phyloP scores from a whole-genome alignment of 2,329 filamentous ascomycete species.

The Pseudofabraea citricarpa region DNA sequence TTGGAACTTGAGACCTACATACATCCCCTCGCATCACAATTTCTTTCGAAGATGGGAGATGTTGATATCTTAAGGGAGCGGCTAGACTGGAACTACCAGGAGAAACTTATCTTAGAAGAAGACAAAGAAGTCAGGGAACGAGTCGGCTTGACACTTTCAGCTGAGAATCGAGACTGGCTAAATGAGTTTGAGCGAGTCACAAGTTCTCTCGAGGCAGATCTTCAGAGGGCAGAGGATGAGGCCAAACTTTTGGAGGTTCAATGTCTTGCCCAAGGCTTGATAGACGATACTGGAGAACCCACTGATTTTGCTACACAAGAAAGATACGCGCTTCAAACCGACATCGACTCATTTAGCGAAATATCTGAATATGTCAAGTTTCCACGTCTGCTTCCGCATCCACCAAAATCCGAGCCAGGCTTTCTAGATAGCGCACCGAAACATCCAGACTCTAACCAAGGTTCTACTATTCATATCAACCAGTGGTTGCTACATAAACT shows the following conservation, averaged over 20 bases:
- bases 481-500: conserved; percentile 16
- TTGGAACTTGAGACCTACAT: conserved; percentile 3
- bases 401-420: not conserved
- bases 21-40: conserved; percentile 14
- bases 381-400: conserved; percentile 11
- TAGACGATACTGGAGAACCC: conserved; percentile 19
- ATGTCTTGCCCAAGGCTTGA: conserved; percentile 14
- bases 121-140: conserved; percentile 4
- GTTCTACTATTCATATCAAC: conserved; percentile 13
- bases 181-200: conserved; percentile 8
- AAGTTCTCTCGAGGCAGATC: conserved; percentile 5
- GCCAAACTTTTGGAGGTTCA: conserved; percentile 5
- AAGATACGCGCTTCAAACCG: conserved; percentile 1
- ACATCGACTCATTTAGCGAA: conserved; percentile 3
- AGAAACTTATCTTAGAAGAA: conserved; percentile 10
- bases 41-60: conserved; percentile 11
- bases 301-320: conserved; percentile 8
- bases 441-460: not conserved
- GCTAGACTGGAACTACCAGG: conserved; percentile 9
- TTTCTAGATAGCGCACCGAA: not conserved
- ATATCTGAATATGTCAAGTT: conserved; percentile 17
- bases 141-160: conserved; percentile 3
- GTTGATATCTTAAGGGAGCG: conserved; percentile 15
- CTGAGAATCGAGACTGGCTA: conserved; percentile 15
- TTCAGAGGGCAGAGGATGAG: conserved; percentile 7